These are phyloP conservation scores for Cladosporium austrohemisphaericum DNA, from an alignment of 2,329 filamentous ascomycete genomes.

Conservation along the genomic window DNA sequence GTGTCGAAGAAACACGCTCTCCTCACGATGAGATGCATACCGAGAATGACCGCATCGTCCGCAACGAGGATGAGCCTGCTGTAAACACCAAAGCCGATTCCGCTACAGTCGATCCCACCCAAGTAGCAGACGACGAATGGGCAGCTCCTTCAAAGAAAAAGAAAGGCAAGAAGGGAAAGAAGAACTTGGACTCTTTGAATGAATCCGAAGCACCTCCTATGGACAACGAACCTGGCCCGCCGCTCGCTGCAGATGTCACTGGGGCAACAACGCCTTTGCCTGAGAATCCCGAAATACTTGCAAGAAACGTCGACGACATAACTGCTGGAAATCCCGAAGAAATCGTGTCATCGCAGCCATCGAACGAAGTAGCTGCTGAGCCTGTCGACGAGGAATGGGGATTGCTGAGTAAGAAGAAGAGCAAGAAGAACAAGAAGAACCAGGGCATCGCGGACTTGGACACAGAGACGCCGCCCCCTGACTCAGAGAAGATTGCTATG, in stretches of 20 bases:
- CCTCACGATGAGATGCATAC: background rate
- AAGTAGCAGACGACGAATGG: slow-evolving; percentile 15
- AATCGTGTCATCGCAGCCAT: background rate
- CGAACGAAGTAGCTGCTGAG: background rate
- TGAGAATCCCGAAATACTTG: background rate
- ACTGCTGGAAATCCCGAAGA: background rate
- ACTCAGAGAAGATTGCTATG: too few species aligned
- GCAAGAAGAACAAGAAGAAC: slow-evolving; percentile 30
- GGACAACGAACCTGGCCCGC: background rate
- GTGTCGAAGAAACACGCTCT: background rate
- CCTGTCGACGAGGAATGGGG: background rate
- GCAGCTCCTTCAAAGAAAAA: slow-evolving; percentile 19
- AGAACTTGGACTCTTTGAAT: slow-evolving; percentile 1
- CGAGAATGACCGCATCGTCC: background rate
- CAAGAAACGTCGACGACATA: background rate
- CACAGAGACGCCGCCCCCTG: background rate
- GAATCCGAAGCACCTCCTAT: background rate
- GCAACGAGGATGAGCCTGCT: background rate
- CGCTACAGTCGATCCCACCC: background rate
- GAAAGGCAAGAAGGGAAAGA: slow-evolving; percentile 24
- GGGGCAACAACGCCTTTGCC: background rate
- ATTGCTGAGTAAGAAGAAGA: slow-evolving; percentile 14
- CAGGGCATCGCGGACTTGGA: background rate
- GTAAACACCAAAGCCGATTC: background rate
- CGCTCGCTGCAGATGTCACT: background rate